Conservation (phyloP, 2,329 filamentous ascomycete species). For the Venturia nashicola region DNA sequence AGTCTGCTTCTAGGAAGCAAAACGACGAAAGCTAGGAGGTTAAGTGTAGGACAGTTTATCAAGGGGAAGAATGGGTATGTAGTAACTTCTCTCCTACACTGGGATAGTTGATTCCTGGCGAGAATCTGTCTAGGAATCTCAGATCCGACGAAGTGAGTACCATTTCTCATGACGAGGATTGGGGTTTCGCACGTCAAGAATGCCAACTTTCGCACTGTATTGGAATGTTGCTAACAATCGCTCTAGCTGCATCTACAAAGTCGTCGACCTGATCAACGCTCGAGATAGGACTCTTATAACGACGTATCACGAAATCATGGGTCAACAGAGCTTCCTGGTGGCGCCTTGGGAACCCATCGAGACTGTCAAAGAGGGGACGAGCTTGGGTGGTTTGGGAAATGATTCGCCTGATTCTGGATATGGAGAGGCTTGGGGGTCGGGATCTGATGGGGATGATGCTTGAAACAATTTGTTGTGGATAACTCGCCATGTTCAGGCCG, state of each 20-base stretch:
- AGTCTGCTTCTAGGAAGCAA: background rate
- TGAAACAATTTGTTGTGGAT: too few species aligned
- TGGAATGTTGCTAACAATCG: too few species aligned
- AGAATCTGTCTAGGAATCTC: too few species aligned
- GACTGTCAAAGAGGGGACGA: background rate
- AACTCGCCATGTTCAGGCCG: too few species aligned
- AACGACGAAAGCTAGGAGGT: background rate
- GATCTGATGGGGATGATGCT: background rate
- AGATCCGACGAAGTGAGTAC: too few species aligned
- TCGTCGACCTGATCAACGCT: background rate
- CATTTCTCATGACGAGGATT: too few species aligned
- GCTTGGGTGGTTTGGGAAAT: background rate
- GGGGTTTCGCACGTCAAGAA: too few species aligned
- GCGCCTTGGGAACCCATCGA: background rate
- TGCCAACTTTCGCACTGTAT: too few species aligned
- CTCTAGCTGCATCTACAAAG: background rate
- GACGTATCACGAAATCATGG: background rate
- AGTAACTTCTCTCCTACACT: too few species aligned
- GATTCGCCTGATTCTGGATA: background rate
- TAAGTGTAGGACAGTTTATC: background rate
- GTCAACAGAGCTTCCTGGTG: background rate
- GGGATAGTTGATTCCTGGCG: too few species aligned
- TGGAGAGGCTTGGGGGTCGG: background rate
- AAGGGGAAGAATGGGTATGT: background rate
- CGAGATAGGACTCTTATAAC: background rate